These are phyloP conservation scores for Herpomyces periplanetae DNA, from an alignment of 2,329 filamentous ascomycete species.

Conservation along the genomic window DNA sequence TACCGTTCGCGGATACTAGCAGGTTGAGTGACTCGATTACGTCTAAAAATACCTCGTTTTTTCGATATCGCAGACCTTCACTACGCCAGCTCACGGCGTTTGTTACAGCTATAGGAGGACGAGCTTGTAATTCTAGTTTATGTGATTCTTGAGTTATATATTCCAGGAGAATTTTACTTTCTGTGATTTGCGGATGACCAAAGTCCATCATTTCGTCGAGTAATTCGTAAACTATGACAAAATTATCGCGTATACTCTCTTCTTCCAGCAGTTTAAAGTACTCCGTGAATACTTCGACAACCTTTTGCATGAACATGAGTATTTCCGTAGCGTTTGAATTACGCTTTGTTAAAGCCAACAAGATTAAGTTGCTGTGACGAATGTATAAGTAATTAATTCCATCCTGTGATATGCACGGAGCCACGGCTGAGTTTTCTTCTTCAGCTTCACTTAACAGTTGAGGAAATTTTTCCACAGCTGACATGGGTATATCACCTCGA, in stretches of 20 bases:
- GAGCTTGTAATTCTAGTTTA: constrained; percentile 81
- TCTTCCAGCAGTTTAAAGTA: constrained; percentile 98
- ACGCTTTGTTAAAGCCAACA: constrained; percentile 83
- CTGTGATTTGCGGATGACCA: constrained; percentile 90
- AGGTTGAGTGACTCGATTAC: constrained; percentile 89
- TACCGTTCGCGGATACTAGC: constrained; percentile 67
- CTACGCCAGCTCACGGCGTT: constrained; percentile 94
- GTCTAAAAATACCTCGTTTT: constrained; percentile 96
- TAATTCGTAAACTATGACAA: constrained; percentile 93
- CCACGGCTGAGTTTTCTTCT: constrained; percentile 89
- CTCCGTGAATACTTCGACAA: constrained; percentile 95
- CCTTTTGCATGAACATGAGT: constrained; percentile 80
- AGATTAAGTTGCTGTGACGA: constrained; percentile 91
- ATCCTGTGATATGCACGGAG: constrained; percentile 89
- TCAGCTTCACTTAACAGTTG: constrained; percentile 83
- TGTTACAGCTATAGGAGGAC: constrained; percentile 83
- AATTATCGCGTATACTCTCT: constrained; percentile 94
- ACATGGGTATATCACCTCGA: constrained; percentile 93
- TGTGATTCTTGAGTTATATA: constrained; percentile 98
- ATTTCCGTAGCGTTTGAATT: constrained; percentile 98
- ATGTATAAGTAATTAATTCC: constrained; percentile 99
- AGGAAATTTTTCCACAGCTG: constrained; percentile 88
- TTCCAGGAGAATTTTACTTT: constrained; percentile 91
- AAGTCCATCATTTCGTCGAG: constrained; percentile 99
- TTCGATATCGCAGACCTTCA: constrained; percentile 87